Evolutionary conservation across 2,329 filamentous ascomycete genomes (phyloP).

Genomic region (Alternaria conjuncta): DNA sequence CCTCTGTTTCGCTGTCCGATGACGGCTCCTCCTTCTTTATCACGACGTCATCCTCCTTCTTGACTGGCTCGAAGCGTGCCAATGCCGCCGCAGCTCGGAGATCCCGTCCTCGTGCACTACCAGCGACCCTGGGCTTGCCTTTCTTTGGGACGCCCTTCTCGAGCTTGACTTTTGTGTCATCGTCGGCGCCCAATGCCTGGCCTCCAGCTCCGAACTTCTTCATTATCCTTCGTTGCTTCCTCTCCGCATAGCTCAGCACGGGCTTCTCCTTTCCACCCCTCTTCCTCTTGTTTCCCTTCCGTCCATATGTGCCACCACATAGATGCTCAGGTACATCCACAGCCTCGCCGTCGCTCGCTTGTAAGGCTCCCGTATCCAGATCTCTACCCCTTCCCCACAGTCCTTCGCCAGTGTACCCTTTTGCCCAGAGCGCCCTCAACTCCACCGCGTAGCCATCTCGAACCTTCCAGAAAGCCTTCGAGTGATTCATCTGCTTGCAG

Average conservation of each 20-base stretch:
- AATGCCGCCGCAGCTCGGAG: slow-evolving; percentile 78
- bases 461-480: slow-evolving; percentile 79
- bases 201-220: slow-evolving; percentile 80
- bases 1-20: slow-evolving; percentile 45
- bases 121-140: slow-evolving; percentile 75
- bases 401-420: slow-evolving; percentile 78
- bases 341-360: slow-evolving; percentile 29
- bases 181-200: slow-evolving; percentile 71
- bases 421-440: slow-evolving; percentile 73
- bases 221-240: slow-evolving; percentile 72
- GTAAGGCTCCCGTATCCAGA: slow-evolving; percentile 56
- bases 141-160: slow-evolving; percentile 69
- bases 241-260: slow-evolving; percentile 70
- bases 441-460: slow-evolving; percentile 74
- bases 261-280: slow-evolving; percentile 51
- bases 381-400: slow-evolving; percentile 78
- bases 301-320: slow-evolving; percentile 79
- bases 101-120: slow-evolving; percentile 75
- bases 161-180: slow-evolving; percentile 67
- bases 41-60: slow-evolving; percentile 53
- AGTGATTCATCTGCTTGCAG: slow-evolving; percentile 92
- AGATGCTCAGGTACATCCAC: slow-evolving; percentile 63
- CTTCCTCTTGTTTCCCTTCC: slow-evolving; percentile 61
- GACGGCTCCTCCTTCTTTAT: slow-evolving; percentile 45
- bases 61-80: slow-evolving; percentile 68